Conservation (phyloP, 163 green algal genomes). For the Prototheca stagnorum region DNA sequence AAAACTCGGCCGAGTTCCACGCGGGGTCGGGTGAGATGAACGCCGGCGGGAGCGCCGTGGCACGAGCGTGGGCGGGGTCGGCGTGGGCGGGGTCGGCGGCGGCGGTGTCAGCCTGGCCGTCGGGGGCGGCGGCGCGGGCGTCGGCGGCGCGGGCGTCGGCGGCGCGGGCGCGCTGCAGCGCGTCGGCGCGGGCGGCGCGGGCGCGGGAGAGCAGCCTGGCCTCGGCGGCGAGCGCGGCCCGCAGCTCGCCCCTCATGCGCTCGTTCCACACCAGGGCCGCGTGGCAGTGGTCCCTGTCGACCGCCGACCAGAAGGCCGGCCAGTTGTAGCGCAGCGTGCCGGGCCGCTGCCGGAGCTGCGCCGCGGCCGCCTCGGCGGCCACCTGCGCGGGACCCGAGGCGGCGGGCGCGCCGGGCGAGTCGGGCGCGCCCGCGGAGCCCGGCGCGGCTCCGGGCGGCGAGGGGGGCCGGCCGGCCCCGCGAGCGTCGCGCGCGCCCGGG, state of each 20-base stretch:
- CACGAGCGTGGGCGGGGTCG: conserved; percentile 1
- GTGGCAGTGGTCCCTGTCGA: conserved; percentile 48
- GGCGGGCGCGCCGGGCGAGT: too few relatives aligned
- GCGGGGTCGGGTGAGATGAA: not conserved
- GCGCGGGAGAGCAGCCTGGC: too few relatives aligned
- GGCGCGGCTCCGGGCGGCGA: too few relatives aligned
- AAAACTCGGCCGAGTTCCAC: conserved; percentile 76
- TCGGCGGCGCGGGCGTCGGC: too few relatives aligned
- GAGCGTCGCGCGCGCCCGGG: too few relatives aligned
- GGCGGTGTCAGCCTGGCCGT: conserved; percentile 6
- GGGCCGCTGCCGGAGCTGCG: not conserved
- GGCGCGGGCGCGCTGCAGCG: too few relatives aligned
- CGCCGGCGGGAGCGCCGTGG: not conserved
- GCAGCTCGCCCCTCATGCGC: conserved; percentile 52
- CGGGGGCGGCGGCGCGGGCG: too few relatives aligned
- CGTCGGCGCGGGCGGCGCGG: too few relatives aligned
- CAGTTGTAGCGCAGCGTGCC: conserved; percentile 53
- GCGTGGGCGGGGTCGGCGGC: too few relatives aligned
- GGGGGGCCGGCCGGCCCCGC: too few relatives aligned
- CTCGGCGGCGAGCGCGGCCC: conserved; percentile 70
- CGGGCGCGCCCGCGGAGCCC: too few relatives aligned
- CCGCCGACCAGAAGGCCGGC: conserved; percentile 52
- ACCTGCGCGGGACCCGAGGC: too few relatives aligned
- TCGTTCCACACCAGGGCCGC: conserved; percentile 84
- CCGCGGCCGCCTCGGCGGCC: not conserved